Conservation (phyloP, 768 basidiomycete species). For the Lentinula sp. region DNA sequence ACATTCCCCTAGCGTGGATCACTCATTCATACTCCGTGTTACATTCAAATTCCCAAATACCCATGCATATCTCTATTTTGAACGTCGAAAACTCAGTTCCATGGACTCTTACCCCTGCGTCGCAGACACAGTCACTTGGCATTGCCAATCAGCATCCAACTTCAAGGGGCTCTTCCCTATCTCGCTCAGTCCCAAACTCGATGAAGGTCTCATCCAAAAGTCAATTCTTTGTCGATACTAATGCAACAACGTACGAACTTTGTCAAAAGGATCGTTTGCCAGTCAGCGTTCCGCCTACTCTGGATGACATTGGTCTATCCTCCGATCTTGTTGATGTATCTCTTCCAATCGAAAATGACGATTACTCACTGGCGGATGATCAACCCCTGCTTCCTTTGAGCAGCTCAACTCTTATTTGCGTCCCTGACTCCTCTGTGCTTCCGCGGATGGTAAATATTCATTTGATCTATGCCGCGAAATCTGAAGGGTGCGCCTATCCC, state of each 20-base stretch:
- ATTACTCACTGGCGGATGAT: constrained; percentile 14
- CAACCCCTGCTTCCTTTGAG: constrained; percentile 47
- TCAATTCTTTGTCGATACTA: constrained; percentile 35
- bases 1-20: constrained; percentile 54
- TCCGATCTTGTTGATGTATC: constrained; percentile 27
- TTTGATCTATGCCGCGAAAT: constrained; percentile 46
- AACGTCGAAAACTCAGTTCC: constrained; percentile 54
- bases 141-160: constrained; percentile 11
- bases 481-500: constrained; percentile 28
- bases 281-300: constrained; percentile 27
- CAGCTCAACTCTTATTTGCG: constrained; percentile 48
- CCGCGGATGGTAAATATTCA: constrained; percentile 51
- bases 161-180: constrained; percentile 20
- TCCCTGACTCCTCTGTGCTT: constrained; percentile 32
- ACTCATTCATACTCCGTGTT: constrained; percentile 38
- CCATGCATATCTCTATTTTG: constrained; percentile 52
- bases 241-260: constrained; percentile 46
- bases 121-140: background rate
- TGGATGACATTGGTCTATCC: constrained; percentile 27
- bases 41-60: constrained; percentile 17
- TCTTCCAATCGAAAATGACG: constrained; percentile 14
- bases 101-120: constrained; percentile 45
- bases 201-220: constrained; percentile 14
- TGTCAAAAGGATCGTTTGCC: constrained; percentile 30
- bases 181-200: constrained; percentile 18